phyloP scores from a whole-genome alignment of 805 yeast species.

The Zygosaccharomyces pseudorouxii region DNA sequence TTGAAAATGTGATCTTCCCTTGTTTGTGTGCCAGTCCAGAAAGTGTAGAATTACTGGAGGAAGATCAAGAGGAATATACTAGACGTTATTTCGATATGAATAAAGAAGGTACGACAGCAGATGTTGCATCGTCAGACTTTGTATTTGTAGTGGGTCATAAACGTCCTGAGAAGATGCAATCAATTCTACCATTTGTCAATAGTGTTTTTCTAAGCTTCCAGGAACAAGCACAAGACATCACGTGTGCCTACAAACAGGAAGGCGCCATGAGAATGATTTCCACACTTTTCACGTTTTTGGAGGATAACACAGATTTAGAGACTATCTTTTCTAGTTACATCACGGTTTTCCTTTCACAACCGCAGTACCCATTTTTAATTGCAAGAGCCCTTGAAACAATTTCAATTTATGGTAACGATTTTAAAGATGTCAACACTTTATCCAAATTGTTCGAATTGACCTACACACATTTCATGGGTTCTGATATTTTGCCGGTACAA shows the following conservation, averaged over 20 bases:
- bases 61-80: slow-evolving; percentile 79
- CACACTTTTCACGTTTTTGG: slow-evolving; percentile 46
- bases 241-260: slow-evolving; percentile 62
- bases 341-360: slow-evolving; percentile 54
- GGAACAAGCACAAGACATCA: slow-evolving; percentile 34
- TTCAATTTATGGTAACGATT: slow-evolving; percentile 36
- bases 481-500: slow-evolving; percentile 65
- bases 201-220: slow-evolving; percentile 39
- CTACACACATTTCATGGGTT: slow-evolving; percentile 37
- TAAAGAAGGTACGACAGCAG: slow-evolving; percentile 65
- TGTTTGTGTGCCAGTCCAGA: slow-evolving; percentile 63
- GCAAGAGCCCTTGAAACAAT: slow-evolving; percentile 68
- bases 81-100: slow-evolving; percentile 63
- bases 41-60: slow-evolving; percentile 66
- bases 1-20: slow-evolving; percentile 70
- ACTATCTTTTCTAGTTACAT: slow-evolving; percentile 55
- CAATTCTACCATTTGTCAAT: slow-evolving; percentile 53
- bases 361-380: slow-evolving; percentile 57
- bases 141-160: slow-evolving; percentile 54
- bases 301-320: slow-evolving; percentile 51
- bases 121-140: slow-evolving; percentile 74
- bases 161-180: slow-evolving; percentile 53
- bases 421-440: slow-evolving; percentile 36
- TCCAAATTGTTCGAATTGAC: slow-evolving; percentile 41
- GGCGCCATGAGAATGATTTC: slow-evolving; percentile 79